A percentile compares a stretch with the other conserved stretches of the same genome.
phyloP scores from a whole-genome alignment of 495 filamentous ascomycete genomes.

The Penicillium psychrofluorescens region DNA sequence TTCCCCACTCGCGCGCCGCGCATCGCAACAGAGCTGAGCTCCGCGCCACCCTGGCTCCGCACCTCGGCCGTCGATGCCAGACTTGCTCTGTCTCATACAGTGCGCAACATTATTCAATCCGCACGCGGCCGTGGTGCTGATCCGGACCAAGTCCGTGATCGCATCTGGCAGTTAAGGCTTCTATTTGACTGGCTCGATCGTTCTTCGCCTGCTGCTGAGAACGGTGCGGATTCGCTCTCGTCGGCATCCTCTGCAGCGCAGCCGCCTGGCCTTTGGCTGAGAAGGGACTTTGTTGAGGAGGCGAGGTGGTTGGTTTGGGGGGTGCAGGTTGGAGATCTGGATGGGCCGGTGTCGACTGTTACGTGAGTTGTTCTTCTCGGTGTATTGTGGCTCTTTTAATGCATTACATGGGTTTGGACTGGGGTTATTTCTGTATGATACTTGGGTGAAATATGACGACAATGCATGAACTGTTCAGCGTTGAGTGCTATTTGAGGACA shows the following conservation, averaged over 20 bases:
- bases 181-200: conserved; percentile 78
- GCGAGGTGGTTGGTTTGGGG: conserved; percentile 42
- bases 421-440: not conserved
- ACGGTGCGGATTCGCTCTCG: conserved; percentile 25
- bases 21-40: conserved; percentile 29
- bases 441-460: not conserved
- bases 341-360: too few relatives aligned
- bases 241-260: not conserved
- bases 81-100: conserved; percentile 59
- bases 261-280: conserved; percentile 29
- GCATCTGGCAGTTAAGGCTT: conserved; percentile 65
- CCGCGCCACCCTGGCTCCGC: conserved; percentile 35
- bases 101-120: conserved; percentile 47
- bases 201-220: conserved; percentile 23
- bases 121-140: conserved; percentile 28
- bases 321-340: conserved; percentile 50
- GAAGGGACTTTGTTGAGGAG: conserved; percentile 36
- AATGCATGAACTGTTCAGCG: too few relatives aligned
- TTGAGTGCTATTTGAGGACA: too few relatives aligned
- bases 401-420: not conserved
- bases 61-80: conserved; percentile 71
- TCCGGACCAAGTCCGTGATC: conserved; percentile 45
- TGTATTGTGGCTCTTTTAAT: too few relatives aligned
- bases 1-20: conserved; percentile 20
- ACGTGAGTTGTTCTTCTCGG: too few relatives aligned